Base-by-base conservation (phyloP, 1,284 basidiomycete genomes). In the Cerrena zonata region DNA sequence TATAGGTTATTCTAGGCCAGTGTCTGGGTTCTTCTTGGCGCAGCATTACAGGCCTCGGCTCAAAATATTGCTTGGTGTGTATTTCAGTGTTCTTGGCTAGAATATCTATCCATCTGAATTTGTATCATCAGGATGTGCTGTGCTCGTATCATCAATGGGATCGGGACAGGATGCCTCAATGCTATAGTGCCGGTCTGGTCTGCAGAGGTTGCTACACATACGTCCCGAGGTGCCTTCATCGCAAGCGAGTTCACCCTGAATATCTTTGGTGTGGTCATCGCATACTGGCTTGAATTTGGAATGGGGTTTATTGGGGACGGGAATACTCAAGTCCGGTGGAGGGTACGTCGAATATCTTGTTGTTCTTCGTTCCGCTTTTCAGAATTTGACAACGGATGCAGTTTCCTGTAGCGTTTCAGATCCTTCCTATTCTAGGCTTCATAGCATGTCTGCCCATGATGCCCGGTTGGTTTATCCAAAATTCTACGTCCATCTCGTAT, bases 201-300 rank as follows among this genome's bases (percentile, higher is more conserved):
- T 56, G 73, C 69, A 18, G 74, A 76, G 55, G 73, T 75, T 1
- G 72, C 74, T 1, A 70, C 70, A 23, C 73, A 75, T 50, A 75
- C 73, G 5, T 72, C 71, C 41, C 58, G 74, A 53, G 75, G 73
- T 3, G 66, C 66, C 4, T 68, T 67, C 53, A 68, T 69, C 40
- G 67, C 67, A 3, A 63, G 61, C 57, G 66, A 69, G 45, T 69
- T 69, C 57, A 70, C 66, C 11, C 58, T 67, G 45, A 78, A 78
- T 53, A 78, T 77, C 51, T 73, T 78, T 44, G 77, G 77, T 30
- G 76, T 79, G 25, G 76, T 76, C 22, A 68, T 78, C 40, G 77
- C 77, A 5, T 79, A 78, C 54, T 80, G 76, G 77, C 65, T 79
- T 5, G 73, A 77, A 56, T 80, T 78, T 57, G 75, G 72, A 2